These are phyloP conservation scores for Prunus yedoensis DNA, from an alignment of 331 rosid species.

Conservation along the genomic window DNA sequence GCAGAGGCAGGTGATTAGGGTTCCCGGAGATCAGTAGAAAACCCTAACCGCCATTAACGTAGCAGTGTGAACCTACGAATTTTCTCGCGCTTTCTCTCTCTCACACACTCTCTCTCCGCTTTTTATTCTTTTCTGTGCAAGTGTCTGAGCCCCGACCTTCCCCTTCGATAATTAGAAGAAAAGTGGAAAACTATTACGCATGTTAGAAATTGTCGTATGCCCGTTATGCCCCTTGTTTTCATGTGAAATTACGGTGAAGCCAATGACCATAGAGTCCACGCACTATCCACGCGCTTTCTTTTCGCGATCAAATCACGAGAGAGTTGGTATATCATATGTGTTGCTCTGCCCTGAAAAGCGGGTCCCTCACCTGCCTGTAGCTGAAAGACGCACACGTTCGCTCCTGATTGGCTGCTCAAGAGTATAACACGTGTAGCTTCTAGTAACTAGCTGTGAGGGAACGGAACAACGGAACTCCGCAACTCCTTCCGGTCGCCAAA, in stretches of 20 bases:
- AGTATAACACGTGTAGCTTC: constrained; percentile 7
- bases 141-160: constrained; percentile 29
- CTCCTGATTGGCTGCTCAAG: constrained; percentile 10
- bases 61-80: constrained; percentile 36
- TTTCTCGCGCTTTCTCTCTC: constrained; percentile 21
- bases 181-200: constrained; percentile 28
- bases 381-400: constrained; percentile 12
- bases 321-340: constrained; percentile 1
- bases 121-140: constrained; percentile 33
- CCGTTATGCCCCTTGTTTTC: constrained; percentile 26
- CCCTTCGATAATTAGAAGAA: constrained; percentile 33
- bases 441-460: not conserved
- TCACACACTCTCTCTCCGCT: constrained; percentile 23
- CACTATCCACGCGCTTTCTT: constrained; percentile 27
- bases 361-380: constrained; percentile 19
- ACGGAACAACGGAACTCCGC: not conserved
- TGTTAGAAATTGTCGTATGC: constrained; percentile 8
- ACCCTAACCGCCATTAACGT: constrained; percentile 75
- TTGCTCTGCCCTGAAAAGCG: not conserved
- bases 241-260: constrained; percentile 18
- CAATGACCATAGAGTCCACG: constrained; percentile 17
- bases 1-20: constrained; percentile 31
- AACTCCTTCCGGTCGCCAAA: not conserved
- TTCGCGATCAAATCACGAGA: constrained; percentile 24
- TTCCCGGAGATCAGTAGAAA: constrained; percentile 47